Evolutionary conservation across 2,329 filamentous ascomycete genomes (phyloP).

Genomic region (Fusarium bactridioides): DNA sequence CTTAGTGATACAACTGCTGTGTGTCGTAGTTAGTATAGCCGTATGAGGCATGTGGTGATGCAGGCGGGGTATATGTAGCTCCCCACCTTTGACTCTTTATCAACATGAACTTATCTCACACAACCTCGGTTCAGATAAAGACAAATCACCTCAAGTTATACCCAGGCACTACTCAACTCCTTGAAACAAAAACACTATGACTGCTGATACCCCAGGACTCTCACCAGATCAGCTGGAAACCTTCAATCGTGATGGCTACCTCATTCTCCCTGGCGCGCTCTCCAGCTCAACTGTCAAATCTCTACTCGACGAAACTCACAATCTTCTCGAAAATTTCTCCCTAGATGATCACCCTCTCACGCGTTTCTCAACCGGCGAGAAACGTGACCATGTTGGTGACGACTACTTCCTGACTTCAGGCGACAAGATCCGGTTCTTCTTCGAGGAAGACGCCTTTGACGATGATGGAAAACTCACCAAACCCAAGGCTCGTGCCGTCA

Average conservation of each 20-base stretch:
- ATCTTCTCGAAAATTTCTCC: conserved; percentile 77
- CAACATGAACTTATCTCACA: conserved; percentile 14
- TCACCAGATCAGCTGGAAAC: conserved; percentile 73
- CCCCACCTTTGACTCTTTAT: conserved; percentile 27
- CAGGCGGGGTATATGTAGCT: conserved; percentile 32
- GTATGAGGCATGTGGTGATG: conserved; percentile 17
- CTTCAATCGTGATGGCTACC: conserved; percentile 87
- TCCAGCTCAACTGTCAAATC: conserved; percentile 68
- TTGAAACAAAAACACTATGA: conserved; percentile 9
- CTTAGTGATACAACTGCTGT: not conserved
- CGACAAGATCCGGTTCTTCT: conserved; percentile 95
- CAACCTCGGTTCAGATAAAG: conserved; percentile 10
- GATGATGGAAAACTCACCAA: conserved; percentile 70
- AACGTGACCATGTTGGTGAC: conserved; percentile 83
- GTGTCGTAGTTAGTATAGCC: not conserved
- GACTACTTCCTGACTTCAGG: conserved; percentile 91
- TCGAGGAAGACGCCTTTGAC: conserved; percentile 92
- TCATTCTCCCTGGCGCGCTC: conserved; percentile 83
- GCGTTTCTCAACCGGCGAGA: conserved; percentile 86
- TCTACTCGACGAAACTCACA: conserved; percentile 77
- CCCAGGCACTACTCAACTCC: no score
- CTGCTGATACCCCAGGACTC: conserved; percentile 59
- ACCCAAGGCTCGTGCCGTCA: conserved; percentile 85
- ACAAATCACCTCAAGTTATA: not conserved
- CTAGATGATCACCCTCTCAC: conserved; percentile 91